Base-by-base conservation (phyloP, 2,329 filamentous ascomycete genomes). In the Graphium sp. region DNA sequence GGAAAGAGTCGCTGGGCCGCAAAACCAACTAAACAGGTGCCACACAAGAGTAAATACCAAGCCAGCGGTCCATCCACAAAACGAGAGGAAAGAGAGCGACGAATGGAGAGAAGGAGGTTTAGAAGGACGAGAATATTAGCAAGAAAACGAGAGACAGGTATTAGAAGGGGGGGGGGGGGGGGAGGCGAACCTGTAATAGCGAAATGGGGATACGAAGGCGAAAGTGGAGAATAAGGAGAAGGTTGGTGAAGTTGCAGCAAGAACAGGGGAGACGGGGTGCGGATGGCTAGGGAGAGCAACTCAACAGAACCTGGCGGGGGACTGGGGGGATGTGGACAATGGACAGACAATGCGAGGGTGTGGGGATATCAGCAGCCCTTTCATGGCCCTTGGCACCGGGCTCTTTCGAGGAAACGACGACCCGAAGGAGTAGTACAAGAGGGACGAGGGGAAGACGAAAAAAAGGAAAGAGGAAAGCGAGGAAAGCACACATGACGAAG, bases 401-500 rank as follows among this genome's bases (percentile, higher is more conserved):
- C n/a, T n/a, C n/a, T n/a, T n/a, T n/a, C n/a, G n/a, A n/a, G n/a
- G n/a, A n/a, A n/a, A n/a, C n/a, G n/a, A n/a, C n/a, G n/a, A n/a
- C n/a, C n/a, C n/a, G n/a, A n/a, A n/a, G n/a, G n/a, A n/a, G n/a
- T 16, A 19, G 11, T 18, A 15, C 19, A 31, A 29, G 21, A 26
- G 12, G 21, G 12, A 13, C 13, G 16, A 5, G 14, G 26, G 17
- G n/a, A 12, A 12, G 18, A 35, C 28, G 16, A 6, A 15, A 14
- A 18, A 12, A 34, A 19, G 18, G 15, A 18, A 25, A 26, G 17
- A 15, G 11, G n/a, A 24, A 22, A n/a, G 12, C 22, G 21, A 26
- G 25, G n/a, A 19, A 33, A 37, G 34, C 32, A 23, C 19, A 28
- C 21, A 31, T 22, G 31, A 31, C 25, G 34, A 31, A 22, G 28